A percentile compares a stretch with the other conserved stretches of the same genome.
Conservation (phyloP, 352 stramenopile species). For the Phytopythium oedochilum region DNA sequence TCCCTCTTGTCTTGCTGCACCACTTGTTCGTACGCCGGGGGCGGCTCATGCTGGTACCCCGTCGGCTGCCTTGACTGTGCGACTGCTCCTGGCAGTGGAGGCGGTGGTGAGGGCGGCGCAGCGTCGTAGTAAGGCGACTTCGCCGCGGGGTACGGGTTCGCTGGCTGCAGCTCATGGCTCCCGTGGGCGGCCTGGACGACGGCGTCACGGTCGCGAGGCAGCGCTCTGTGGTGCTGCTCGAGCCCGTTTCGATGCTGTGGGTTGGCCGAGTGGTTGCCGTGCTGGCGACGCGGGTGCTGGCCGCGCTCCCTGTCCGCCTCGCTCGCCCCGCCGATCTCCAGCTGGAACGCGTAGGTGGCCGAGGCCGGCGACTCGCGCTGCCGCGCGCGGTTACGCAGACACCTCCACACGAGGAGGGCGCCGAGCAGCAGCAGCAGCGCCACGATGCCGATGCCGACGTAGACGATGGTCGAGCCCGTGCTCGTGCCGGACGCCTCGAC, state of each 20-base stretch:
- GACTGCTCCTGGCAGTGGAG: constrained; percentile 3
- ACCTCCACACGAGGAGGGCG: constrained; percentile 47
- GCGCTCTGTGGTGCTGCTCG: background rate
- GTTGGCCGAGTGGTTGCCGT: background rate
- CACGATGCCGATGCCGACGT: constrained; percentile 50
- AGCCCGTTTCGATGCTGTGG: background rate
- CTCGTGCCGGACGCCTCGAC: constrained; percentile 9
- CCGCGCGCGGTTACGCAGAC: constrained; percentile 27
- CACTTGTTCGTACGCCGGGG: no score
- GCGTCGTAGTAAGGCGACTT: background rate
- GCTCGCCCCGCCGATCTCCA: background rate
- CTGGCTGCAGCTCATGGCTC: background rate
- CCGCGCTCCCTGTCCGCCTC: background rate
- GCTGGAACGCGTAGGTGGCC: background rate
- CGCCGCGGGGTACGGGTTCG: background rate
- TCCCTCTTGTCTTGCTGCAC: background rate
- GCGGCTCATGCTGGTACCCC: background rate
- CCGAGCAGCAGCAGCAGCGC: constrained; percentile 42
- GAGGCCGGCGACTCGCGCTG: constrained; percentile 6
- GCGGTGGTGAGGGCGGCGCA: background rate
- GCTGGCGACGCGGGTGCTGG: background rate
- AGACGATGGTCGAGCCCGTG: constrained; percentile 40
- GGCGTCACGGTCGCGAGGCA: background rate
- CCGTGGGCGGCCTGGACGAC: background rate
- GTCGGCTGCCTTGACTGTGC: background rate